Percentiles rank a stretch among this genome's conserved stretches.
These are phyloP conservation scores for Claviceps sp. DNA, from an alignment of 2,329 filamentous ascomycete genomes.

Conservation along the genomic window DNA sequence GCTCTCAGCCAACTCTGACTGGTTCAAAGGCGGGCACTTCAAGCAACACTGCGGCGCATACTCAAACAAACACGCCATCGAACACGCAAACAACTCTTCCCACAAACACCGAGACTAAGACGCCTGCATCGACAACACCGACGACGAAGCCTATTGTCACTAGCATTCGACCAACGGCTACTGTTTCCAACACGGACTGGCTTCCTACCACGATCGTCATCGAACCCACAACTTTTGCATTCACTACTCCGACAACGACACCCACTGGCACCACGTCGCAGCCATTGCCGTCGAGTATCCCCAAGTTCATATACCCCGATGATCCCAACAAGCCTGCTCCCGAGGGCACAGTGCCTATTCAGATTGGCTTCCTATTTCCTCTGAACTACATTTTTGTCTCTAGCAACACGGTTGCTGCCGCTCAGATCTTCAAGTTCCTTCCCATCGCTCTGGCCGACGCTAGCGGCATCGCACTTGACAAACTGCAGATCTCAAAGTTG, in stretches of 20 bases:
- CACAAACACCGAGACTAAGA: slow-evolving; percentile 8
- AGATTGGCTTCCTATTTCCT: slow-evolving; percentile 69
- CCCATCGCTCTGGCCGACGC: slow-evolving; percentile 58
- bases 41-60: background rate
- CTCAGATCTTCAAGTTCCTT: slow-evolving; percentile 73
- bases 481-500: slow-evolving; percentile 57
- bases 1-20: background rate
- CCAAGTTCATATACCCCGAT: slow-evolving; percentile 62
- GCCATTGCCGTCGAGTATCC: slow-evolving; percentile 52
- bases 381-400: slow-evolving; percentile 81
- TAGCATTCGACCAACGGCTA: slow-evolving; percentile 28
- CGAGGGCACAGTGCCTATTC: slow-evolving; percentile 55
- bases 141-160: slow-evolving; percentile 17
- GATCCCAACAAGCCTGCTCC: slow-evolving; percentile 40
- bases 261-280: slow-evolving; percentile 31
- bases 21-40: slow-evolving; percentile 9
- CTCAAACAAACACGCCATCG: too few relatives aligned
- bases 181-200: slow-evolving; percentile 31
- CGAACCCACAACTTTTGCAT: slow-evolving; percentile 29
- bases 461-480: slow-evolving; percentile 37
- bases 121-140: slow-evolving; percentile 4
- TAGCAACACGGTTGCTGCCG: slow-evolving; percentile 54
- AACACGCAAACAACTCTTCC: background rate
- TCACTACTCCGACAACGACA: slow-evolving; percentile 15
- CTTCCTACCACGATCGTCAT: slow-evolving; percentile 50